These are phyloP conservation scores for Sporothrix schenckii DNA, from an alignment of 2,329 filamentous ascomycete genomes.

Conservation along the genomic window DNA sequence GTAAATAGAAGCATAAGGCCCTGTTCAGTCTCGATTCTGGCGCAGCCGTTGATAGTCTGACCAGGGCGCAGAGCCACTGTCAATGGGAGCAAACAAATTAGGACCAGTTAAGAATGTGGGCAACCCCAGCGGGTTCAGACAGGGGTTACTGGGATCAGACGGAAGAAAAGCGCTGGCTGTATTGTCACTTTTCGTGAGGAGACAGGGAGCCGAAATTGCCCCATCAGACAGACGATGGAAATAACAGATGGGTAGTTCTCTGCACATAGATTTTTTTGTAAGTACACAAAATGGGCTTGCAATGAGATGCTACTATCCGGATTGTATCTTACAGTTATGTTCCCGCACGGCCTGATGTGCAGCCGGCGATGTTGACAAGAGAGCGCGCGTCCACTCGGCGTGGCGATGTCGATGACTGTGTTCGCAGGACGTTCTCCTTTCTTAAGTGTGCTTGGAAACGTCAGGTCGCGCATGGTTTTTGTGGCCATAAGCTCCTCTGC, in stretches of 20 bases:
- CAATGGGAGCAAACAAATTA: conserved; percentile 7
- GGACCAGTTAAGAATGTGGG: not conserved
- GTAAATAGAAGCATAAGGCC: conserved; percentile 13
- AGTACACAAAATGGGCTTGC: too few species aligned
- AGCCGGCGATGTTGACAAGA: not conserved
- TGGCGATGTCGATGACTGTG: not conserved
- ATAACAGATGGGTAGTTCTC: not conserved
- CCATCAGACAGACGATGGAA: conserved; percentile 8
- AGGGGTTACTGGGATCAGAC: conserved; percentile 12
- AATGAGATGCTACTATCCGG: too few species aligned
- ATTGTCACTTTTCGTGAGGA: not conserved
- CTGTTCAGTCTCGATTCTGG: not conserved
- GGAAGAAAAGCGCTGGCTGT: not conserved
- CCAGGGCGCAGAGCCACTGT: not conserved
- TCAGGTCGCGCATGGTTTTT: not conserved
- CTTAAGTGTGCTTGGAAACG: not conserved
- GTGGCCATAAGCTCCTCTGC: not conserved
- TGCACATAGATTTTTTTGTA: too few species aligned
- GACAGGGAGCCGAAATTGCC: conserved; percentile 5
- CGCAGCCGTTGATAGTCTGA: conserved; percentile 9
- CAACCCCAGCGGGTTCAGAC: not conserved
- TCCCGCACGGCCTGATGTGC: not conserved
- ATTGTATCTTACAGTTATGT: too few species aligned
- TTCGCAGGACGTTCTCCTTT: conserved; percentile 13
- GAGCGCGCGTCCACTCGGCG: not conserved